A percentile compares a stretch with the other conserved stretches of the same genome.
Conservation (phyloP, 805 yeast species). For the Jamesozyma spencerorum region DNA sequence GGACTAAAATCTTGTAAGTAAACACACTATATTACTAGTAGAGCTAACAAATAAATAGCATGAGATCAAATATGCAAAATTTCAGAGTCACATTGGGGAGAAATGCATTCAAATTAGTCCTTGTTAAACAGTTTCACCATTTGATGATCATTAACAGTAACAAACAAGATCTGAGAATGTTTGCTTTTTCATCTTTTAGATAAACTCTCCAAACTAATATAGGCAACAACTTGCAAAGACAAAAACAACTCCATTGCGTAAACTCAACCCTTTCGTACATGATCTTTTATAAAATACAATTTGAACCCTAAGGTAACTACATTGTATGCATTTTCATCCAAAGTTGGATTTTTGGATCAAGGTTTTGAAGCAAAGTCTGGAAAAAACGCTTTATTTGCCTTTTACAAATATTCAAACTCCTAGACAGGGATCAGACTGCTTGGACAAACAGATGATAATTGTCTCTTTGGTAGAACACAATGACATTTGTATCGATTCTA, state of each 20-base stretch:
- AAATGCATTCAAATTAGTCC: too few species aligned
- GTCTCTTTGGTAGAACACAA: too few species aligned
- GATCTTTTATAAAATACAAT: too few species aligned
- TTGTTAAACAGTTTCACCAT: too few species aligned
- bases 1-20: slow-evolving; percentile 49
- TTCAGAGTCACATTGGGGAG: slow-evolving; percentile 37
- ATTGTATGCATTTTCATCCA: too few species aligned
- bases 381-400: too few species aligned
- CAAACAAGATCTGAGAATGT: slow-evolving; percentile 49
- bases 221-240: slow-evolving; percentile 70
- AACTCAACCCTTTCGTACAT: background rate
- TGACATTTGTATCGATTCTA: slow-evolving; percentile 1
- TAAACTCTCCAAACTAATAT: slow-evolving; percentile 46
- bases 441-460: too few species aligned
- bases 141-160: slow-evolving; percentile 39
- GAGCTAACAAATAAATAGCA: slow-evolving; percentile 44
- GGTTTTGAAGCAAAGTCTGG: too few species aligned
- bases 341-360: too few species aligned
- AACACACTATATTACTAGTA: slow-evolving; percentile 47
- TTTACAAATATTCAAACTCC: too few species aligned
- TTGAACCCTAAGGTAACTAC: too few species aligned
- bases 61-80: slow-evolving; percentile 39
- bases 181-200: slow-evolving; percentile 28
- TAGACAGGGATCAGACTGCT: too few species aligned
- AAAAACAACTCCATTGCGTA: slow-evolving; percentile 17